phyloP scores from a whole-genome alignment of 2,329 filamentous ascomycete genomes.

The Penicillium olsonii region DNA sequence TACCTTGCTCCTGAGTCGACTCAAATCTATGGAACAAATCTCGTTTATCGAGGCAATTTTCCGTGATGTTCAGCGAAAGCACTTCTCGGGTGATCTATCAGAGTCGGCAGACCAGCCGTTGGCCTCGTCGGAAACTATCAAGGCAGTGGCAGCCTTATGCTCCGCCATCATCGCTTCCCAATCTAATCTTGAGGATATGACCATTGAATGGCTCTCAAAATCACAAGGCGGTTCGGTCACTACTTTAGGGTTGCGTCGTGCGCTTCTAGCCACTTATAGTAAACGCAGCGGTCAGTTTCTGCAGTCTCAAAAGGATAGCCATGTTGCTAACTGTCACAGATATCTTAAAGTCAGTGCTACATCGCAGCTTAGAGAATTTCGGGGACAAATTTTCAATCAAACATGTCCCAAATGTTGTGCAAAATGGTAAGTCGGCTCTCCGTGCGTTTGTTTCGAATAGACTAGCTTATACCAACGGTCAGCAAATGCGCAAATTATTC shows the following conservation, averaged over 20 bases:
- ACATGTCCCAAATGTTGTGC: constrained; percentile 79
- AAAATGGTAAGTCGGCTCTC: constrained; percentile 63
- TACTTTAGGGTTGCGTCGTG: constrained; percentile 66
- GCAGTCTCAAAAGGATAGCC: constrained; percentile 4
- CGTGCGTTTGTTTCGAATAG: background rate
- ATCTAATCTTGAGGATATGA: constrained; percentile 52
- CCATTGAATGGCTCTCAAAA: constrained; percentile 66
- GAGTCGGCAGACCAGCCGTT: constrained; percentile 11
- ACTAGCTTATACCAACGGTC: constrained; percentile 22
- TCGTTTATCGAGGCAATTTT: constrained; percentile 48
- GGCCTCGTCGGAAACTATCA: constrained; percentile 42
- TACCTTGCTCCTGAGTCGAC: constrained; percentile 39
- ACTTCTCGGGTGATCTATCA: constrained; percentile 31
- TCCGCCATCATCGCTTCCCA: constrained; percentile 52
- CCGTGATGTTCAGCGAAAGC: constrained; percentile 45
- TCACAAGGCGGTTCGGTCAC: constrained; percentile 67
- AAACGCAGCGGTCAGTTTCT: constrained; percentile 49
- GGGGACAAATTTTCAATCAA: constrained; percentile 85
- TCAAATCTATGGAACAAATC: constrained; percentile 53
- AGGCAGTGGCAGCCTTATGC: constrained; percentile 62
- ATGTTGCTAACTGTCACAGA: constrained; percentile 36
- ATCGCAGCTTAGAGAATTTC: constrained; percentile 69
- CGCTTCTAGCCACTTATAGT: constrained; percentile 61
- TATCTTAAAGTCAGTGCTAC: constrained; percentile 56
- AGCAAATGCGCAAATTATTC: constrained; percentile 78